These are phyloP conservation scores for Beauveria brongniartii DNA, from an alignment of 2,329 filamentous ascomycete genomes.

Conservation along the genomic window DNA sequence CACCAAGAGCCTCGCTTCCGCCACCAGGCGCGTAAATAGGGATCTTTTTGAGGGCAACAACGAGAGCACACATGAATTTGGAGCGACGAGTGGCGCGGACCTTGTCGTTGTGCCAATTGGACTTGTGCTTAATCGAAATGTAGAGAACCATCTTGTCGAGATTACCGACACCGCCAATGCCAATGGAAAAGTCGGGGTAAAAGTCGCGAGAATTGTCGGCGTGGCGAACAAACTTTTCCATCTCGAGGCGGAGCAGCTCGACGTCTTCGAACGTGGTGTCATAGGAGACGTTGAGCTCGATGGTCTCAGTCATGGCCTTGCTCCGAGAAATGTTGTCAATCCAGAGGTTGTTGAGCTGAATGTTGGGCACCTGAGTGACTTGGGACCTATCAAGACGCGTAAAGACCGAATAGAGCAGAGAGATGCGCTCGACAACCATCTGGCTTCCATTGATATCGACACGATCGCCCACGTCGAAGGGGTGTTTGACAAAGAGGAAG, in stretches of 20 bases:
- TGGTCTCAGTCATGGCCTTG: constrained; percentile 81
- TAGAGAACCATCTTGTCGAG: constrained; percentile 82
- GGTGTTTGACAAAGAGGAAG: constrained; percentile 97
- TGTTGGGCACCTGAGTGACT: constrained; percentile 74
- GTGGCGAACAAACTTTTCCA: constrained; percentile 74
- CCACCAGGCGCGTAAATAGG: constrained; percentile 79
- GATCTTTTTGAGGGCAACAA: constrained; percentile 75
- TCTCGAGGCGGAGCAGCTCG: constrained; percentile 73
- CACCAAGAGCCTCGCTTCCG: constrained; percentile 52
- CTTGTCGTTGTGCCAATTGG: constrained; percentile 81
- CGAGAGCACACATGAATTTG: constrained; percentile 94
- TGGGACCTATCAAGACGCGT: constrained; percentile 76
- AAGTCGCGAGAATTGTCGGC: constrained; percentile 89
- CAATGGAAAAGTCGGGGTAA: constrained; percentile 71
- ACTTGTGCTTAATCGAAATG: constrained; percentile 84
- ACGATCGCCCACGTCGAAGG: constrained; percentile 90
- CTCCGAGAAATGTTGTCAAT: constrained; percentile 90
- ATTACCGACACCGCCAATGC: constrained; percentile 70
- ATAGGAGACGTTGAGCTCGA: constrained; percentile 74
- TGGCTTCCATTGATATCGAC: constrained; percentile 68
- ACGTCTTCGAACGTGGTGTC: constrained; percentile 87
- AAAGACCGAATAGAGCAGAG: constrained; percentile 87
- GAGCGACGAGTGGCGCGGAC: constrained; percentile 74
- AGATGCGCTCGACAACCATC: constrained; percentile 87
- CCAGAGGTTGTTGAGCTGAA: constrained; percentile 84